Conservation (phyloP, 108 stramenopile genomes). For the Cyclotella sp. region DNA sequence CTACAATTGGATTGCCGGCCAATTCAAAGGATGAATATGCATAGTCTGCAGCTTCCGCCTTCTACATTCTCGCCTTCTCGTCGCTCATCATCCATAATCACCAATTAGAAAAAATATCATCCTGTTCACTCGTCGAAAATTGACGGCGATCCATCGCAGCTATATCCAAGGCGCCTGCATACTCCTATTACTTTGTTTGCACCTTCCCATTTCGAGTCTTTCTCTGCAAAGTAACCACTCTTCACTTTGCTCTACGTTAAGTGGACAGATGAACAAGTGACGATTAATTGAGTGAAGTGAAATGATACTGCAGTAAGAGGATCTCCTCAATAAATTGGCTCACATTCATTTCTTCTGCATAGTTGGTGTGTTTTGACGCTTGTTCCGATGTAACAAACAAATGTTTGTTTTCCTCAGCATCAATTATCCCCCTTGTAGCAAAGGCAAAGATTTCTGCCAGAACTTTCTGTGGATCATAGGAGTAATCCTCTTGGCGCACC, state of each 20-base stretch:
- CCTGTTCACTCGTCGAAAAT: slow-evolving; percentile 4
- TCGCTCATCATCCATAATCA: neutral
- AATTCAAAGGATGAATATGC: no score
- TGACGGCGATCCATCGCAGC: slow-evolving; percentile 15
- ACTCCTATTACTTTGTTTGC: slow-evolving; percentile 18
- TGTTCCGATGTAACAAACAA: slow-evolving; percentile 3
- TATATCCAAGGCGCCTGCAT: slow-evolving; percentile 24
- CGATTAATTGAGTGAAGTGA: neutral
- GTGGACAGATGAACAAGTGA: no score
- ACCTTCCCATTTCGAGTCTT: slow-evolving; percentile 12
- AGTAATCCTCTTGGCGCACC: slow-evolving; percentile 34
- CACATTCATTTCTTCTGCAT: slow-evolving; percentile 14
- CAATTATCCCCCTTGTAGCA: slow-evolving; percentile 29
- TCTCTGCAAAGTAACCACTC: slow-evolving; percentile 24
- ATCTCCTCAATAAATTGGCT: neutral
- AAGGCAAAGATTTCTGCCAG: slow-evolving; percentile 32
- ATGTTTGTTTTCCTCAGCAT: slow-evolving; percentile 13
- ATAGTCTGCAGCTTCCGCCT: no score
- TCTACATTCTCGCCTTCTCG: neutral
- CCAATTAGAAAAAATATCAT: neutral
- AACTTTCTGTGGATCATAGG: slow-evolving; percentile 18
- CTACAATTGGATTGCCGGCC: no score
- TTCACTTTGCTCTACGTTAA: slow-evolving; percentile 2
- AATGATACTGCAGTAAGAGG: neutral
- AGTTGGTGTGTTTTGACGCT: neutral